Conservation (phyloP, 768 basidiomycete species). For the Rhizopogon vesiculosus region DNA sequence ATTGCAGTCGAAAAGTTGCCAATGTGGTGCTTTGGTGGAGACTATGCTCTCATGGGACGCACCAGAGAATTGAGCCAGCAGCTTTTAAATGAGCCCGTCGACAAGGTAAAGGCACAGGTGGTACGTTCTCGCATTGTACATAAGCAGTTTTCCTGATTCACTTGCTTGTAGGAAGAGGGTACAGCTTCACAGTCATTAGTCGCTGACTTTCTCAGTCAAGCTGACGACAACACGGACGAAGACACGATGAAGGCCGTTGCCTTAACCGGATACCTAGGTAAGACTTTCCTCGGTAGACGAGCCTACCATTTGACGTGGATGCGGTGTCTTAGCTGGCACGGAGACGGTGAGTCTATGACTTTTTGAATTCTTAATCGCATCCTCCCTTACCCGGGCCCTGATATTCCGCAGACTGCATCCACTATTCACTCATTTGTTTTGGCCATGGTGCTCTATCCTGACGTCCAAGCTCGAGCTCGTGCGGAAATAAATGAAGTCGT, state of each 20-base stretch:
- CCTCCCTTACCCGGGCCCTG: background rate
- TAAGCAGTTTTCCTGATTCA: background rate
- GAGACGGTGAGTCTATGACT: conserved; percentile 1
- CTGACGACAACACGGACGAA: background rate
- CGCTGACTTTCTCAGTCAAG: background rate
- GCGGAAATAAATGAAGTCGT: conserved; percentile 22
- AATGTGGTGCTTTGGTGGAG: background rate
- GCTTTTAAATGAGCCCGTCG: background rate
- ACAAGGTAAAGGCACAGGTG: background rate
- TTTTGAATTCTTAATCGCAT: background rate
- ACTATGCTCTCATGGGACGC: background rate
- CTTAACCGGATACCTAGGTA: background rate
- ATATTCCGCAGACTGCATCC: conserved; percentile 11
- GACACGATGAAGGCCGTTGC: background rate
- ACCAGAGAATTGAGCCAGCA: background rate
- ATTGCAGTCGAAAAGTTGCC: background rate
- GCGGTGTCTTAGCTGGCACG: background rate
- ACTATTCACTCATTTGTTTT: conserved; percentile 20
- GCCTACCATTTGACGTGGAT: background rate
- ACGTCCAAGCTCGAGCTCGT: conserved; percentile 22
- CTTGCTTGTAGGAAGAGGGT: background rate
- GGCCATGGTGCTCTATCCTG: conserved; percentile 25
- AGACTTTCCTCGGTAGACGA: background rate
- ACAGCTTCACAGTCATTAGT: background rate
- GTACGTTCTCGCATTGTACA: background rate